These are phyloP conservation scores for Beauveria sp. DNA, from an alignment of 2,329 filamentous ascomycete genomes.

Conservation along the genomic window DNA sequence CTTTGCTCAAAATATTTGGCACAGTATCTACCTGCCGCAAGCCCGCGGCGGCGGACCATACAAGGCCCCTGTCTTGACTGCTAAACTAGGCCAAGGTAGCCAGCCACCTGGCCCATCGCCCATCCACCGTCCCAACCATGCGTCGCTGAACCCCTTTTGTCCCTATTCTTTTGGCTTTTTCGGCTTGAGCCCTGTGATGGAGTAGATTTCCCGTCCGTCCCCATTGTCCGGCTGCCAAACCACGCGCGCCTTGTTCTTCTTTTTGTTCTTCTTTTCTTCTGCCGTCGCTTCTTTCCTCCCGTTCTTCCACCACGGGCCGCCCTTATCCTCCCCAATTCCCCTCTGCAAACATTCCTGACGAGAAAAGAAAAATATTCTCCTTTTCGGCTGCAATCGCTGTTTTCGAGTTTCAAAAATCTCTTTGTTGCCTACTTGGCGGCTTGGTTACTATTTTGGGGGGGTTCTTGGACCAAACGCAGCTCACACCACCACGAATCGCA, in stretches of 20 bases:
- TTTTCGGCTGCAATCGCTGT: background rate
- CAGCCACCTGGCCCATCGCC: background rate
- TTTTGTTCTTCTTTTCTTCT: background rate
- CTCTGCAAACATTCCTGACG: background rate
- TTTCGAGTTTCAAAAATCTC: background rate
- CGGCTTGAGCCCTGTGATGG: background rate
- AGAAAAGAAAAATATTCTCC: background rate
- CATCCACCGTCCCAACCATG: conserved; percentile 2
- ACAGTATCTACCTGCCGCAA: background rate
- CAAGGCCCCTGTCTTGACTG: background rate
- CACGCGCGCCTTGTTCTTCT: background rate
- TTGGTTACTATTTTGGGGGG: background rate
- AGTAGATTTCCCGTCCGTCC: background rate
- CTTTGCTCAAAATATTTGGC: background rate
- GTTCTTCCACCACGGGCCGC: background rate
- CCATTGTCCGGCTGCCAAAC: background rate
- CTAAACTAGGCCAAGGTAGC: background rate
- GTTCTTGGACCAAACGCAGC: background rate
- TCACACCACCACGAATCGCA: conserved; percentile 5
- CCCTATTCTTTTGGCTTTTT: background rate
- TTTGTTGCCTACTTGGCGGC: background rate
- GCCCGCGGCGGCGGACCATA: background rate
- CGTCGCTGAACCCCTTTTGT: conserved; percentile 9
- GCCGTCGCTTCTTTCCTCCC: background rate
- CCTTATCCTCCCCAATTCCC: background rate